phyloP scores from a whole-genome alignment of 345 rosid species.

The Citrus sinensis region DNA sequence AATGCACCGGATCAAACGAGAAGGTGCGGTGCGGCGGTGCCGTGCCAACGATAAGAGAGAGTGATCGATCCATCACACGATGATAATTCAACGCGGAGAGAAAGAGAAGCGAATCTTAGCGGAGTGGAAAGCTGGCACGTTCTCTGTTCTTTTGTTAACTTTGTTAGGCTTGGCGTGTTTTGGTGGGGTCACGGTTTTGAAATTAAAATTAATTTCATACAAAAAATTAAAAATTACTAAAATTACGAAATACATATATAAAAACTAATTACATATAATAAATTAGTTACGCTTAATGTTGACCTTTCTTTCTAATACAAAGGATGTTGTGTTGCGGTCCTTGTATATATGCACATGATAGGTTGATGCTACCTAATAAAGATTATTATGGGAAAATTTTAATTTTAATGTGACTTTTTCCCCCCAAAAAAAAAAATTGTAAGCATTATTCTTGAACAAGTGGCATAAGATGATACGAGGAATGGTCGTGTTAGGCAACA shows the following conservation, averaged over 20 bases:
- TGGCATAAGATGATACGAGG: background rate
- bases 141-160: background rate
- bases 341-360: background rate
- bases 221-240: background rate
- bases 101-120: background rate
- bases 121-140: constrained; percentile 11
- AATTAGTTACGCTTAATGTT: no score
- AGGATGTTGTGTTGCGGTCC: no score
- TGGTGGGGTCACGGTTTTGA: background rate
- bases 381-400: background rate
- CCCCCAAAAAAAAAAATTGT: background rate
- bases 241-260: background rate
- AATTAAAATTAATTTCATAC: background rate
- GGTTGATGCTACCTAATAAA: background rate
- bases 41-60: background rate
- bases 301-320: no score
- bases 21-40: constrained; percentile 18
- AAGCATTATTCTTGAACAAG: background rate
- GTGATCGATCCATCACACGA: background rate
- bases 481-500: background rate
- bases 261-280: background rate
- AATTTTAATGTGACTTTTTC: background rate
- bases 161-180: background rate
- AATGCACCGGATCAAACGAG: background rate
- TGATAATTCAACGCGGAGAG: constrained; percentile 19